Percentiles rank a stretch among this genome's conserved stretches.
Evolutionary conservation across 2,329 filamentous ascomycete species (phyloP).

Genomic region (Talaromyces sp.): DNA sequence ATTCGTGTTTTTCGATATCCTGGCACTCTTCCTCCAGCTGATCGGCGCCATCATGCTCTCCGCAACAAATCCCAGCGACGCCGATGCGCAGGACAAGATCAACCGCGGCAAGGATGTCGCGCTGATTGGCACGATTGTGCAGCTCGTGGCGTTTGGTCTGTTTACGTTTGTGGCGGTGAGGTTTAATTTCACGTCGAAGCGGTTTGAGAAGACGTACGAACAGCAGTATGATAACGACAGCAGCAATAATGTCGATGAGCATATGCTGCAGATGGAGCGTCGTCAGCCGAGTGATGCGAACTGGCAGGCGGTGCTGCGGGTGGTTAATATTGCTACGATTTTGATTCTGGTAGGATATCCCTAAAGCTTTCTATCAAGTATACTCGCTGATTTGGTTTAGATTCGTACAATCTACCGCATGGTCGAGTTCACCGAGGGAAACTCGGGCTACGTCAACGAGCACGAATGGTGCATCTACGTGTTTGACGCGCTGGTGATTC

Average conservation of each 20-base stretch:
- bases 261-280: slow-evolving; percentile 17
- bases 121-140: slow-evolving; percentile 37
- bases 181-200: slow-evolving; percentile 44
- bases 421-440: slow-evolving; percentile 44
- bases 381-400: slow-evolving; percentile 8
- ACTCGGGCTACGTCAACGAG: slow-evolving; percentile 35
- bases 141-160: slow-evolving; percentile 44
- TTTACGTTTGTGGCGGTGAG: slow-evolving; percentile 43
- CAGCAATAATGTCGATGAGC: neutral
- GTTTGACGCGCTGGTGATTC: slow-evolving; percentile 41
- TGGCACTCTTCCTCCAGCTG: slow-evolving; percentile 35
- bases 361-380: slow-evolving; percentile 13
- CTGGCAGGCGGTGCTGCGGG: slow-evolving; percentile 27
- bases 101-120: slow-evolving; percentile 35
- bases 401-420: slow-evolving; percentile 44
- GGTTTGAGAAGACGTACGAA: slow-evolving; percentile 28
- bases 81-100: slow-evolving; percentile 22
- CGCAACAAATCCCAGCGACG: slow-evolving; percentile 19
- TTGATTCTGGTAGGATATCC: slow-evolving; percentile 24
- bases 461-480: slow-evolving; percentile 42
- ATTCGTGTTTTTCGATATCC: slow-evolving; percentile 38
- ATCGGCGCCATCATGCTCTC: slow-evolving; percentile 38
- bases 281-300: slow-evolving; percentile 19
- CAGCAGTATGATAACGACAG: slow-evolving; percentile 17
- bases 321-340: slow-evolving; percentile 24